Conservation (phyloP, 2,329 filamentous ascomycete species). For the Alternaria gansuensis region DNA sequence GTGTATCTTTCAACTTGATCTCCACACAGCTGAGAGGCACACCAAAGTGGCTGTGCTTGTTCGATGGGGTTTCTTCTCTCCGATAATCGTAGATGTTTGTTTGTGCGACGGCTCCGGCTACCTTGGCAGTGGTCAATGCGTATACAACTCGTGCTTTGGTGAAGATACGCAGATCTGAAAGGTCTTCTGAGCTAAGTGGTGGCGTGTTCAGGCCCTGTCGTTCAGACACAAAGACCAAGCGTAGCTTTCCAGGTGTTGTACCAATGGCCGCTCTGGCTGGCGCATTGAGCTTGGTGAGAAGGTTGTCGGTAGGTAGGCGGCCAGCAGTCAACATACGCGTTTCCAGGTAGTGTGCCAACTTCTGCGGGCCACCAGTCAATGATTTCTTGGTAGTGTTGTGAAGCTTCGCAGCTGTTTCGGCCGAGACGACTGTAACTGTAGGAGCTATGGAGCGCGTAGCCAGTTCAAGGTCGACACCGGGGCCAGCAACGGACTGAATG, state of each 20-base stretch:
- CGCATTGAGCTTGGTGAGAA: constrained; percentile 70
- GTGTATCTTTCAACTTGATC: constrained; percentile 73
- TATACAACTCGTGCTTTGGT: constrained; percentile 83
- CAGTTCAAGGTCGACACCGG: constrained; percentile 73
- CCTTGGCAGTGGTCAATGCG: constrained; percentile 79
- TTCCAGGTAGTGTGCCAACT: constrained; percentile 75
- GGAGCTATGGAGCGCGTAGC: constrained; percentile 79
- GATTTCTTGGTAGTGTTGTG: constrained; percentile 69
- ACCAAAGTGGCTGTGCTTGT: constrained; percentile 75
- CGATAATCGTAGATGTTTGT: constrained; percentile 90
- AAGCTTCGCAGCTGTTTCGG: constrained; percentile 73
- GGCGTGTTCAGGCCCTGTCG: constrained; percentile 69
- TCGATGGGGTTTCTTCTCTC: constrained; percentile 53
- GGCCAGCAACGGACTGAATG: constrained; percentile 85
- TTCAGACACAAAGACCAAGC: constrained; percentile 82
- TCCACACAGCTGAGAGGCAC: constrained; percentile 82
- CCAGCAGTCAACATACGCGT: constrained; percentile 75
- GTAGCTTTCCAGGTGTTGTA: constrained; percentile 74
- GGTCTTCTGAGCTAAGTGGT: constrained; percentile 70
- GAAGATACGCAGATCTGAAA: constrained; percentile 84
- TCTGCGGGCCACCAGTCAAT: constrained; percentile 70
- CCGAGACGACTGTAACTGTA: constrained; percentile 81
- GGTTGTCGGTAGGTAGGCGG: constrained; percentile 72
- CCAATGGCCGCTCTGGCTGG: constrained; percentile 68
- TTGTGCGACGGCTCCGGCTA: constrained; percentile 91